Percentiles rank a stretch among this genome's conserved stretches.
These are phyloP conservation scores for Cystobasidium tubakii DNA, from an alignment of 768 basidiomycete genomes.

Conservation along the genomic window DNA sequence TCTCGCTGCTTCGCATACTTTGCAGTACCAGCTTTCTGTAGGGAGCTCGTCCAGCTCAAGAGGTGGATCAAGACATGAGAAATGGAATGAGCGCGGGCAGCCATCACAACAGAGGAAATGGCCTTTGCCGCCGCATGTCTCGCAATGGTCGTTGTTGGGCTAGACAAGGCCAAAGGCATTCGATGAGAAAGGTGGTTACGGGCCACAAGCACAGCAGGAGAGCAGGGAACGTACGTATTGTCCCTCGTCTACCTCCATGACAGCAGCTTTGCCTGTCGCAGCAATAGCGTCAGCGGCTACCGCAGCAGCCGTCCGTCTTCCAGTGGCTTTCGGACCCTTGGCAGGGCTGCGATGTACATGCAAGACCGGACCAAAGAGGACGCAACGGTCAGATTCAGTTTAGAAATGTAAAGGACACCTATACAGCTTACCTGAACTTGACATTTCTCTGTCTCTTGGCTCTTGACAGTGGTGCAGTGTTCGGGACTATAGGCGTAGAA, in stretches of 20 bases:
- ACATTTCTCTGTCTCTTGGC: slow-evolving; percentile 14
- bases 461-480: slow-evolving; percentile 1
- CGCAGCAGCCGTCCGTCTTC: slow-evolving; percentile 25
- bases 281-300: slow-evolving; percentile 29
- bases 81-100: slow-evolving; percentile 90
- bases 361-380: background rate
- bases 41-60: slow-evolving; percentile 81
- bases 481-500: background rate
- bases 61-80: slow-evolving; percentile 93
- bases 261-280: slow-evolving; percentile 14
- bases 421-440: slow-evolving; percentile 13
- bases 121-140: slow-evolving; percentile 56
- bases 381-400: background rate
- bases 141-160: slow-evolving; percentile 54
- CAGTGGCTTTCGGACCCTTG: slow-evolving; percentile 26
- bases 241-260: background rate
- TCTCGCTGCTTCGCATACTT: slow-evolving; percentile 58
- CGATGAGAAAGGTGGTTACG: background rate
- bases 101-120: slow-evolving; percentile 94
- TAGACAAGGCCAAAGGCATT: slow-evolving; percentile 36
- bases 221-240: background rate
- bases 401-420: background rate
- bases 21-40: slow-evolving; percentile 58
- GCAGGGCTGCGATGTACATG: slow-evolving; percentile 14
- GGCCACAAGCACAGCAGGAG: background rate